Percentiles rank a stretch among this genome's conserved stretches.
Evolutionary conservation across 1,139 yeast genomes (phyloP).

Genomic region (Candida frijolesensis): DNA sequence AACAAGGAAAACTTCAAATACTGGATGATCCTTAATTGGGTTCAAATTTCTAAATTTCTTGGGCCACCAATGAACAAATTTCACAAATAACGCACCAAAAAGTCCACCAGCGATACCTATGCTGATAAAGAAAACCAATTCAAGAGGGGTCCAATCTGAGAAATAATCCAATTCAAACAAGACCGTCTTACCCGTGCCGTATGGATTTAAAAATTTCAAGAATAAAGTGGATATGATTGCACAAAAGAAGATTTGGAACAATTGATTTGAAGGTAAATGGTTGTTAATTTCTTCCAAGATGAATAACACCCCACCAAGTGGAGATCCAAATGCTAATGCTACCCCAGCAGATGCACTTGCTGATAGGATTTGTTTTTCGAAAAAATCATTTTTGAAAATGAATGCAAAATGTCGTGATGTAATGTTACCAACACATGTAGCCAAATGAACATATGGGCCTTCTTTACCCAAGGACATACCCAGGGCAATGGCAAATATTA

Average conservation of each 20-base stretch:
- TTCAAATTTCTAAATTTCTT: conserved; percentile 36
- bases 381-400: conserved; percentile 52
- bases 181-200: conserved; percentile 65
- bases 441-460: conserved; percentile 73
- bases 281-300: conserved; percentile 67
- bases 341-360: conserved; percentile 74
- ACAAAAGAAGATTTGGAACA: conserved; percentile 62
- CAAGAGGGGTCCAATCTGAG: conserved; percentile 57
- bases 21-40: conserved; percentile 42
- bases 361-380: conserved; percentile 59
- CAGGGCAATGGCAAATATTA: conserved; percentile 63
- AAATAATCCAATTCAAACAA: conserved; percentile 57
- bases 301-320: conserved; percentile 69
- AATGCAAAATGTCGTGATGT: conserved; percentile 53
- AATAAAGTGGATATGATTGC: conserved; percentile 61
- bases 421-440: conserved; percentile 67
- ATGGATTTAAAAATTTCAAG: conserved; percentile 59
- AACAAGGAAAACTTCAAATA: conserved; percentile 50
- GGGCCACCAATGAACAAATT: conserved; percentile 55
- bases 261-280: conserved; percentile 58
- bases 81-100: conserved; percentile 58
- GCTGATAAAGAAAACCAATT: conserved; percentile 48
- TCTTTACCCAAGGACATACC: conserved; percentile 71
- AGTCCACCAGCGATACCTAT: conserved; percentile 61
- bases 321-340: conserved; percentile 71